phyloP scores from a whole-genome alignment of 805 yeast species.

The Pichia occidentalis region DNA sequence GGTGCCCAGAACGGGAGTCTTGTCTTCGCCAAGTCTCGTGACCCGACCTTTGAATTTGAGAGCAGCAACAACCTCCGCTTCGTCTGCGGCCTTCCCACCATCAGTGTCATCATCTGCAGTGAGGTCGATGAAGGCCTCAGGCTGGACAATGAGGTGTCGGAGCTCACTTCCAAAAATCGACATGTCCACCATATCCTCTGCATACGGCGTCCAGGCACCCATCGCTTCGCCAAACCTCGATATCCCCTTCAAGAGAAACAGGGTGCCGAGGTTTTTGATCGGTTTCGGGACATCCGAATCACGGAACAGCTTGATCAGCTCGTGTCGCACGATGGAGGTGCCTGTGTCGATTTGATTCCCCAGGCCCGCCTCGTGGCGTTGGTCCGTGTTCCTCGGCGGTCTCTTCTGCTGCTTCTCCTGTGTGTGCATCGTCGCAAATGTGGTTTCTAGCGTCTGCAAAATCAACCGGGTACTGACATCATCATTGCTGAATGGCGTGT shows the following conservation, averaged over 20 bases:
- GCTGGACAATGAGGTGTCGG: slow-evolving; percentile 35
- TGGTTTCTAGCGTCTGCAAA: slow-evolving; percentile 52
- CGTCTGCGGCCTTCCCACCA: slow-evolving; percentile 8
- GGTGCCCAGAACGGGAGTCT: too few relatives aligned
- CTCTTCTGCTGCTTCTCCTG: neutral
- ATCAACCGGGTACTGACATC: slow-evolving; percentile 47
- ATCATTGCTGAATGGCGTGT: slow-evolving; percentile 35
- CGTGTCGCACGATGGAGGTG: neutral
- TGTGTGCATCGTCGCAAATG: slow-evolving; percentile 32
- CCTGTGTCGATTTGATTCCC: too few relatives aligned
- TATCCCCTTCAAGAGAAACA: slow-evolving; percentile 53
- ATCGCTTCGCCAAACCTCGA: slow-evolving; percentile 55
- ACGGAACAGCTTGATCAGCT: slow-evolving; percentile 5
- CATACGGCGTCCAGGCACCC: slow-evolving; percentile 72
- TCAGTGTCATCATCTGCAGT: slow-evolving; percentile 7
- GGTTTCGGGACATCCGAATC: slow-evolving; percentile 21
- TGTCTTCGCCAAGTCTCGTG: too few relatives aligned
- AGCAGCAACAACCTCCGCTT: too few relatives aligned
- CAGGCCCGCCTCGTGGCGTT: too few relatives aligned
- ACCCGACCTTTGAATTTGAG: too few relatives aligned
- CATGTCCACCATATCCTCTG: slow-evolving; percentile 58
- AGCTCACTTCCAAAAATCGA: slow-evolving; percentile 49
- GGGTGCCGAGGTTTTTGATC: slow-evolving; percentile 44
- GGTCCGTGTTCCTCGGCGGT: too few relatives aligned
- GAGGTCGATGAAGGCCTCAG: slow-evolving; percentile 19